Evolutionary conservation across 257 asterid species (phyloP), one percentile per base, ranked within the genome.

Genomic region (Salvia hispanica): DNA sequence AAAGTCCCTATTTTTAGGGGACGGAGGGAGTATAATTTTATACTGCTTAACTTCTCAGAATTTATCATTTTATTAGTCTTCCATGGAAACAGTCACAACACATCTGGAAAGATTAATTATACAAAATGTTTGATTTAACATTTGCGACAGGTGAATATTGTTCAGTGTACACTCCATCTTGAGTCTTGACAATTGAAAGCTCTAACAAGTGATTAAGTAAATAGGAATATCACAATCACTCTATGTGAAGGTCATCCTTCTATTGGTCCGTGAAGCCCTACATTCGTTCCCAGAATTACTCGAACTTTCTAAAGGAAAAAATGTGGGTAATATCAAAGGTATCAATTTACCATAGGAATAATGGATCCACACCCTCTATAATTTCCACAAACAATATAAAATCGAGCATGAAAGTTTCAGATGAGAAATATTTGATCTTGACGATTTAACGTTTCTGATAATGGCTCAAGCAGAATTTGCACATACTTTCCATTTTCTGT

Each of bases 131-230:
- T 57, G 37, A 40, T 56, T 55, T 47, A 51, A 40, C 52, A 33
- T 16, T 52, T 25, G 52, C 9, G 52, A 54, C 43, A 28, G 6
- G 43, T 63, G 58, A 62, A 37, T 44, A 61, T 64, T 56, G 42
- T 48, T 64, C 62, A 51, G 21, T 10, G 18, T 44, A 2, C 21
- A 16, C 45, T 5, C 53, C 56, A 56, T 57, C 13, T 51, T 68
- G 6, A 62, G 55, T 55, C 67, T 62, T 69, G 65, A 45, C 39
- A 21, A 10, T 5, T 25, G 37, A 34, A 9, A 15, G 61, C 34
- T 51, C 12, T 15, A 28, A 58, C 57, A 64, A 48, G 58, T 14
- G 47, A 39, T 18, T 74, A 44, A 36, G 56, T 48, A 46, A 59
- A 37, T 16, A 36, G 11, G 18, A 39, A 46, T 51, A 28, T 37